Conservation (phyloP, 306 rosid genomes). For the Adenanthera pavonina region DNA sequence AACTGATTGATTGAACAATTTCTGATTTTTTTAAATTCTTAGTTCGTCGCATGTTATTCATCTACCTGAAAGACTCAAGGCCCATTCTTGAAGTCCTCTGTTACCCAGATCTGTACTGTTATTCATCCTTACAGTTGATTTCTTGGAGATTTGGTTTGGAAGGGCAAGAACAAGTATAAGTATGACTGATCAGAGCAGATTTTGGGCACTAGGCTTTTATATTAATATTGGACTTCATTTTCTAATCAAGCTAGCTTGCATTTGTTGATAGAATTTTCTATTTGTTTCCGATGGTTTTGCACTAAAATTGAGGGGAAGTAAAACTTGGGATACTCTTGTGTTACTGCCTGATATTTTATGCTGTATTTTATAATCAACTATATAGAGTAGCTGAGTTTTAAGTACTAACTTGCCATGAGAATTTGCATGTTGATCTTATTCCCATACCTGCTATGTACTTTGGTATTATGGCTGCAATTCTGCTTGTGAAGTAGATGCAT, state of each 20-base stretch:
- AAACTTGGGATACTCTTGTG: conserved; percentile 13
- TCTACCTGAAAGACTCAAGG: conserved; percentile 81
- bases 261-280: conserved; percentile 8
- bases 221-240: background rate
- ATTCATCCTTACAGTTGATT: background rate
- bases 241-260: background rate
- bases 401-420: conserved; percentile 10
- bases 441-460: background rate
- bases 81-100: conserved; percentile 71
- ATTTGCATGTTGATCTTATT: background rate
- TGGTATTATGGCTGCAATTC: conserved; percentile 21
- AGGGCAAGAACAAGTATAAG: background rate
- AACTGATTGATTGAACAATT: too few species aligned
- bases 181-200: conserved; percentile 21
- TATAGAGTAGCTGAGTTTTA: conserved; percentile 2
- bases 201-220: background rate
- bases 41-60: conserved; percentile 71
- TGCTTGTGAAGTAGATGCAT: conserved; percentile 28
- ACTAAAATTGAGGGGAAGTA: conserved; percentile 15
- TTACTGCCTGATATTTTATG: background rate
- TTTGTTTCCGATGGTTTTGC: conserved; percentile 2
- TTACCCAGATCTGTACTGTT: conserved; percentile 61
- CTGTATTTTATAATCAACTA: conserved; percentile 17
- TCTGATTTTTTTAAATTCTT: background rate
- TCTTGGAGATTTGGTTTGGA: background rate